phyloP scores from a whole-genome alignment of 768 basidiomycete species.

The Collybia sp. region DNA sequence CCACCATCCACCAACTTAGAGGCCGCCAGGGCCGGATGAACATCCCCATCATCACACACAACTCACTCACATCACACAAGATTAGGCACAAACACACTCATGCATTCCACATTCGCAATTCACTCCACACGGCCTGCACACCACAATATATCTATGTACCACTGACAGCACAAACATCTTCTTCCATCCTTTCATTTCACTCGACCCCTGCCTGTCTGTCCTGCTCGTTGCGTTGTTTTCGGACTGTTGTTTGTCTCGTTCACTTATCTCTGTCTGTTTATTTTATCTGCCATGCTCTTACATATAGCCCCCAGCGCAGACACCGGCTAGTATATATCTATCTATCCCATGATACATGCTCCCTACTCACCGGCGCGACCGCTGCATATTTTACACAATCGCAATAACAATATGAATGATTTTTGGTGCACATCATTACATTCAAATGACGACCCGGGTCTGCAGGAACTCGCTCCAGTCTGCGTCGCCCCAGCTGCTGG shows the following conservation, averaged over 20 bases:
- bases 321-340: no score
- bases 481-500: slow-evolving; percentile 75
- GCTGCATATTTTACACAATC: no score
- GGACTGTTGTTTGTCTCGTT: no score
- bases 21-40: slow-evolving; percentile 40
- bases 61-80: slow-evolving; percentile 16
- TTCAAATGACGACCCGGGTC: slow-evolving; percentile 45
- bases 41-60: slow-evolving; percentile 15
- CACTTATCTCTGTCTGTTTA: no score
- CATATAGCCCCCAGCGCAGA: no score
- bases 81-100: slow-evolving; percentile 18
- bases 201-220: no score
- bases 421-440: not conserved
- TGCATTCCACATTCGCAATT: slow-evolving; percentile 17
- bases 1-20: slow-evolving; percentile 35
- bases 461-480: slow-evolving; percentile 80
- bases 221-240: no score
- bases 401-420: no score
- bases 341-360: no score
- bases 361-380: no score
- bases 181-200: no score
- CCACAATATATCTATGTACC: slow-evolving; percentile 27
- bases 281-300: no score
- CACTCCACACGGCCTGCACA: slow-evolving; percentile 14
- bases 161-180: slow-evolving; percentile 13